A percentile compares a stretch with the other conserved stretches of the same genome.
Conservation (phyloP, 306 rosid species). For the Sicyos baderoa region DNA sequence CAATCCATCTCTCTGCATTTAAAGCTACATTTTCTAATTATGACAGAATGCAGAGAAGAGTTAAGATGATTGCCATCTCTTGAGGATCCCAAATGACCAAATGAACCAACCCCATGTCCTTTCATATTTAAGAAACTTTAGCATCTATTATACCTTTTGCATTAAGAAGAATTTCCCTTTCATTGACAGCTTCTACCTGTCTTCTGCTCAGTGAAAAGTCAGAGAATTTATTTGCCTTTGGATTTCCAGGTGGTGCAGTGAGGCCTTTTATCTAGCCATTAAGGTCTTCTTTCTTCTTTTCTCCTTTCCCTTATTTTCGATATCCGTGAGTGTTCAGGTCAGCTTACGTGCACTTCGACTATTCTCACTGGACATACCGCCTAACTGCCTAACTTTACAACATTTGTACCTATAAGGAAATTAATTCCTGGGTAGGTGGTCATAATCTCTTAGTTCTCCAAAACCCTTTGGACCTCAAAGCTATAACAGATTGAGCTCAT, state of each 20-base stretch:
- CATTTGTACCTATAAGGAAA: no score
- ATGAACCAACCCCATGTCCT: constrained; percentile 51
- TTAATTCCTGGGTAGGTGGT: no score
- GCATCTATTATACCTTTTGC: constrained; percentile 38
- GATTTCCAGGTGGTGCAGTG: constrained; percentile 59
- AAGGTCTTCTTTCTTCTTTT: constrained; percentile 12
- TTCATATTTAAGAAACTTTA: constrained; percentile 46
- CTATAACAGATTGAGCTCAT: no score
- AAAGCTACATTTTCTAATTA: constrained; percentile 36
- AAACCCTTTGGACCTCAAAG: no score
- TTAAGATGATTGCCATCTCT: constrained; percentile 43
- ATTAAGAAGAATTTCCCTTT: constrained; percentile 41
- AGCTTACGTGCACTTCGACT: no score
- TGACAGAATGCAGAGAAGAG: constrained; percentile 51
- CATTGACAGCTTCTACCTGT: constrained; percentile 68
- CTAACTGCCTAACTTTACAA: no score
- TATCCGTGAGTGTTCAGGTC: no score
- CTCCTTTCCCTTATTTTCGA: not conserved
- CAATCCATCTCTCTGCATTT: constrained; percentile 42
- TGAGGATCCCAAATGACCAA: constrained; percentile 27
- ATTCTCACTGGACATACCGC: no score
- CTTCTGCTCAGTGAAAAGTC: constrained; percentile 49
- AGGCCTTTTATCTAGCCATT: constrained; percentile 29
- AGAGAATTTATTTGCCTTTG: constrained; percentile 54
- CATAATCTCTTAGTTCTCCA: no score